Evolutionary conservation across 257 asterid species (phyloP), one percentile per base, ranked within the genome.

Genomic region (Ligustrum vulgare): DNA sequence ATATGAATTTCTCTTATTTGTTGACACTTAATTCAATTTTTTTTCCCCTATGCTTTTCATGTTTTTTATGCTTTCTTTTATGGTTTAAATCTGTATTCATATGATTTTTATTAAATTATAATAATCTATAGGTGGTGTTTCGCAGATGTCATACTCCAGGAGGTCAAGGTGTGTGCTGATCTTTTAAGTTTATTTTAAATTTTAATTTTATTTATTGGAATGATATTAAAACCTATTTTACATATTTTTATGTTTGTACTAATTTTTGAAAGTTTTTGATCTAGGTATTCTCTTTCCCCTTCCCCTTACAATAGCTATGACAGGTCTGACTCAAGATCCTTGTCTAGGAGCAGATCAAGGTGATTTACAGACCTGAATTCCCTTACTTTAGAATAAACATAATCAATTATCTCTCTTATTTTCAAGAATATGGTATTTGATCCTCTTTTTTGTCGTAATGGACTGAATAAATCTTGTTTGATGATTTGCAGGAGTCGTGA

Each of bases 281-380:
- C 6, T 51, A 91, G 96, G 88, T 86, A 83, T 83, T 91, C 92
- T 22, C 51, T 7, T 56, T 91, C 94, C 49, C 94, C 95, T 74
- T 84, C 94, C 9, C 86, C 88, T 51, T 71, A 74, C 75, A 77
- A 68, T 84, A 82, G 81, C 64, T 69, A 80, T 77, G 70, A 86
- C 35, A 82, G 91, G 79, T 87, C 93, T 51, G 79, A 84, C 54
- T 89, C 96, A 22, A 80, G 91, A 84, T 89, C 93, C 25, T 23
- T 68, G 67, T 90, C 91, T 33, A 84, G 96, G 84, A 86, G 97
- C 82, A 82, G 90, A 77, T 94, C 97, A 54, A 86, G 97, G 98
- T 94, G 76, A 72, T 67, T 69, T 66, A 41, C 63, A 3, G 47
- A 23, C 43, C n/a, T 43, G 36, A 22, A 8, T 67, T 67, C 36